Evolutionary conservation across 352 stramenopile species (phyloP).

Genomic region (Pythium oligandrum): DNA sequence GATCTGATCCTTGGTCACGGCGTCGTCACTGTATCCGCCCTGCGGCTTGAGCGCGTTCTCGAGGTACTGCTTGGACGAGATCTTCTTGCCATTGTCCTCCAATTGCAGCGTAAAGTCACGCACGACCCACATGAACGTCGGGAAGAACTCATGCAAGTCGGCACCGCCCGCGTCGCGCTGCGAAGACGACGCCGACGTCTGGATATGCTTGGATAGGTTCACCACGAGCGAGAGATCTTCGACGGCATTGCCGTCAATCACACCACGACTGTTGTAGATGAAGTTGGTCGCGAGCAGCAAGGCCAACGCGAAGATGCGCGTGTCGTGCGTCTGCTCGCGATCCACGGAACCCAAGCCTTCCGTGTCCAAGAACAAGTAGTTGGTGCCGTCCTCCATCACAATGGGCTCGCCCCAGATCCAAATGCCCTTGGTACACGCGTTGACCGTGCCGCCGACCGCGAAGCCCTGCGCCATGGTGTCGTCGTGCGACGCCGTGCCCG

Average conservation of each 20-base stretch:
- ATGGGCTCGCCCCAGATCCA: slow-evolving; percentile 89
- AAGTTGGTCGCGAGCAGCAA: slow-evolving; percentile 84
- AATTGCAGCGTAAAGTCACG: slow-evolving; percentile 87
- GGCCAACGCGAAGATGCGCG: slow-evolving; percentile 86
- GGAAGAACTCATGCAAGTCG: slow-evolving; percentile 83
- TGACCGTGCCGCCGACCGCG: slow-evolving; percentile 77
- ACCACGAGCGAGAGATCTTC: slow-evolving; percentile 89
- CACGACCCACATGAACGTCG: slow-evolving; percentile 87
- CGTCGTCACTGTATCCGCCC: slow-evolving; percentile 73
- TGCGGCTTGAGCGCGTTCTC: slow-evolving; percentile 83
- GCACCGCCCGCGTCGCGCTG: slow-evolving; percentile 19
- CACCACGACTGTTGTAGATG: slow-evolving; percentile 89
- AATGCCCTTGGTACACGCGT: slow-evolving; percentile 90
- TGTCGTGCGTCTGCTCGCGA: slow-evolving; percentile 86
- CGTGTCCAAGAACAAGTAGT: slow-evolving; percentile 84
- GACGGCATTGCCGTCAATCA: slow-evolving; percentile 88
- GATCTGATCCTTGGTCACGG: slow-evolving; percentile 77
- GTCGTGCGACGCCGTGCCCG: slow-evolving; percentile 3
- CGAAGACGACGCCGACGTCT: slow-evolving; percentile 40
- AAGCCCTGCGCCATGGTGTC: slow-evolving; percentile 40
- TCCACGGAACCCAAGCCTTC: slow-evolving; percentile 84
- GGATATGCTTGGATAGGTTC: slow-evolving; percentile 89
- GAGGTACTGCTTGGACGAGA: slow-evolving; percentile 87
- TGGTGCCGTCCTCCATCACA: slow-evolving; percentile 62
- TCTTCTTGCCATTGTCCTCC: slow-evolving; percentile 81